Base-by-base conservation (phyloP, 2,329 filamentous ascomycete genomes). In the Amylocarpus encephaloides region DNA sequence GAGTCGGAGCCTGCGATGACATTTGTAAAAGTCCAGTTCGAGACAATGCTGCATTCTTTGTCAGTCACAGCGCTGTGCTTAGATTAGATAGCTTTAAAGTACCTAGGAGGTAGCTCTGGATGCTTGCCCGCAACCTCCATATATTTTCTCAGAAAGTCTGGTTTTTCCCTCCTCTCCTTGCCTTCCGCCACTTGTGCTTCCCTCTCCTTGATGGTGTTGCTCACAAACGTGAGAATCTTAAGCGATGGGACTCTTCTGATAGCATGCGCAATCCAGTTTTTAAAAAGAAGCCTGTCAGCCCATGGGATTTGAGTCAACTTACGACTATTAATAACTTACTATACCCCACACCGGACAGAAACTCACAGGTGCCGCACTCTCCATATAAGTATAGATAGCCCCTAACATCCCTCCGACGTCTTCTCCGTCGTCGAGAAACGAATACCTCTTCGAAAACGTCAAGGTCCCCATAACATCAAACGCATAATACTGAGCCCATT, bases 401-500 rank as follows among this genome's bases (percentile, higher is more conserved):
- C 38, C 58, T 33, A 72, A 66, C 29, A 68, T 65, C 33, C 64
- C 59, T 13, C 64, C 61, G 44, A 67, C 55, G 54, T 67, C 63
- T n/a, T 53, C 46, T 3, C 59, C 65, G 9, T 59, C 53, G 12
- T 68, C 63, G 4, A 68, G 50, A 46, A 67, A 68, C 13, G 65
- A 64, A 30, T 66, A 62, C 39, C 57, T 49, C 50, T 58, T 59
- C 5, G 54, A 58, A 42, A 65, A 67, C 3, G 65, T 65, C 45
- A 66, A 54, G 42, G 65, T 60, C 1, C 66, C 66, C n/a, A 68
- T 57, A 16, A 66, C 61, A 55, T 68, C 66, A 43, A 67, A 66
- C 6, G 65, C 62, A 43, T 60, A 64, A 53, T 62, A 70, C 47
- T 67, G 70, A 35, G 73, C 66, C 65, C 66, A 70, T n/a, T 62